A percentile compares a stretch with the other conserved stretches of the same genome.
Conservation (phyloP, 1,139 yeast species). For the Scheffersomyces cryptocercus region DNA sequence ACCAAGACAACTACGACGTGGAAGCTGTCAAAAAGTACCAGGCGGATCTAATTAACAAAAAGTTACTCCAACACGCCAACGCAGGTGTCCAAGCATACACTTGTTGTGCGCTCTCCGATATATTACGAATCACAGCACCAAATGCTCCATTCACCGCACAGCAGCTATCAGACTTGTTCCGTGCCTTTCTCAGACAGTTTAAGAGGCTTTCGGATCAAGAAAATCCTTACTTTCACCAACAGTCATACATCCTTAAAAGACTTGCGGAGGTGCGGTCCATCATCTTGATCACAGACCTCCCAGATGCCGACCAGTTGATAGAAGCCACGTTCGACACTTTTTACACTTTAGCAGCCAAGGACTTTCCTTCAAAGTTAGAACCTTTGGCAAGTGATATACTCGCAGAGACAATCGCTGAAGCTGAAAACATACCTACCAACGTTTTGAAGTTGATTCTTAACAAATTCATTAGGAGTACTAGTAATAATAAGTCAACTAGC, state of each 20-base stretch:
- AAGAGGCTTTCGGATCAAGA: slow-evolving; percentile 57
- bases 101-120: slow-evolving; percentile 76
- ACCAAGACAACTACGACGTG: slow-evolving; percentile 59
- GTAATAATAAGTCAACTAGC: slow-evolving; percentile 4
- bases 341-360: slow-evolving; percentile 50
- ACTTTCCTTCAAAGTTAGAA: slow-evolving; percentile 49
- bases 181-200: slow-evolving; percentile 63
- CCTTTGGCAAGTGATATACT: slow-evolving; percentile 67
- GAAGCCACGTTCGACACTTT: slow-evolving; percentile 60
- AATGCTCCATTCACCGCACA: slow-evolving; percentile 81
- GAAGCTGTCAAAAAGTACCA: slow-evolving; percentile 46
- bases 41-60: slow-evolving; percentile 56
- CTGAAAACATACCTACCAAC: slow-evolving; percentile 63
- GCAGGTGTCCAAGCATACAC: slow-evolving; percentile 69
- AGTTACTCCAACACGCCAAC: slow-evolving; percentile 62
- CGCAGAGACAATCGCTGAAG: slow-evolving; percentile 76
- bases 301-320: slow-evolving; percentile 58
- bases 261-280: slow-evolving; percentile 80
- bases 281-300: slow-evolving; percentile 74
- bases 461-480: slow-evolving; percentile 33
- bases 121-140: slow-evolving; percentile 80
- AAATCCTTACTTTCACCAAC: slow-evolving; percentile 66
- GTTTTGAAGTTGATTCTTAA: slow-evolving; percentile 65
- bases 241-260: slow-evolving; percentile 64
- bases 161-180: slow-evolving; percentile 64